These are phyloP conservation scores for Naganishia cerealis DNA, from an alignment of 1,284 basidiomycete species.

Conservation along the genomic window DNA sequence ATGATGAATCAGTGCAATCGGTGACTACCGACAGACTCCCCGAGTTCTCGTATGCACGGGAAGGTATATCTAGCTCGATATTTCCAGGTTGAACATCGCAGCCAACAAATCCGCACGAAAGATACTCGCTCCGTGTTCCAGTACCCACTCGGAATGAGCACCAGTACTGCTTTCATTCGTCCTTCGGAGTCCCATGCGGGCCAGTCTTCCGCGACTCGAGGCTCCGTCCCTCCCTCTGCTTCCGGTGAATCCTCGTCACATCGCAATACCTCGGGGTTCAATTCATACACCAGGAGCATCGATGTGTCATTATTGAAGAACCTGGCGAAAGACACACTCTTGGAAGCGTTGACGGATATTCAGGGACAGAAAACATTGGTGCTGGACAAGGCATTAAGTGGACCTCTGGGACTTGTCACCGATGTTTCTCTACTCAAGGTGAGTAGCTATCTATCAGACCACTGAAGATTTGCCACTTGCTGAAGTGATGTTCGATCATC, in stretches of 20 bases:
- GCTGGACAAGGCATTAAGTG: conserved; percentile 81
- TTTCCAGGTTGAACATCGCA: too few relatives aligned
- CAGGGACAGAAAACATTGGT: conserved; percentile 94
- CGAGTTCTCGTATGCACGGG: too few relatives aligned
- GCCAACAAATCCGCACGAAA: too few relatives aligned
- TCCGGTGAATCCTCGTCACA: conserved; percentile 9
- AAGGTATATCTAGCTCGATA: too few relatives aligned
- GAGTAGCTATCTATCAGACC: too few relatives aligned
- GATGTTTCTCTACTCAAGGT: conserved; percentile 69
- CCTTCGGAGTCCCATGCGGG: neutral
- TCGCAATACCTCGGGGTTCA: conserved; percentile 7
- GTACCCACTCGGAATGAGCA: neutral
- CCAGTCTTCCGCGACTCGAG: neutral
- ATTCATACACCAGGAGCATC: conserved; percentile 43
- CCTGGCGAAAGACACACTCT: conserved; percentile 69
- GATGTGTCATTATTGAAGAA: conserved; percentile 73
- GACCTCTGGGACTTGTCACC: conserved; percentile 86
- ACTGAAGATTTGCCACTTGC: too few relatives aligned
- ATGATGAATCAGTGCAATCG: conserved; percentile 21
- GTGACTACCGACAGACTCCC: neutral
- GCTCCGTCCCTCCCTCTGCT: neutral
- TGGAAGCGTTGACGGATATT: conserved; percentile 84
- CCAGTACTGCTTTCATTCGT: neutral
- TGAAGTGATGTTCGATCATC: too few relatives aligned
- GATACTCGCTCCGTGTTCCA: too few relatives aligned